phyloP scores from a whole-genome alignment of 768 basidiomycete species.

The Tulasnella sp. region DNA sequence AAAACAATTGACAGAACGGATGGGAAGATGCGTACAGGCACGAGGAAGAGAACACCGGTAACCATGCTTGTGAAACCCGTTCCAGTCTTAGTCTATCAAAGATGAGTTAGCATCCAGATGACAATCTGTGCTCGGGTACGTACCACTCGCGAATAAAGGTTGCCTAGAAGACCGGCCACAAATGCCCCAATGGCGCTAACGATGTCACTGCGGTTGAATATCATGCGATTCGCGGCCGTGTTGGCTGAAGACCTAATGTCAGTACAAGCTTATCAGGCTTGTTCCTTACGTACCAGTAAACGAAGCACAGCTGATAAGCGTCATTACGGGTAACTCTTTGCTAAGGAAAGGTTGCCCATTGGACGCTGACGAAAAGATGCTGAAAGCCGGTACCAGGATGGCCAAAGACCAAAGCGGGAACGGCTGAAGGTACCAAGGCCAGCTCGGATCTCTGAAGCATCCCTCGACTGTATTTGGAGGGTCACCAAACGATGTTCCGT shows the following conservation, averaged over 20 bases:
- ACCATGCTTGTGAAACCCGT: slow-evolving; percentile 89
- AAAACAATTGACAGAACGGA: background rate
- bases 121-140: slow-evolving; percentile 22
- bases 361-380: slow-evolving; percentile 55
- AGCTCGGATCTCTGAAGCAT: slow-evolving; percentile 54
- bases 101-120: background rate
- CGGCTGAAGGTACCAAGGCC: slow-evolving; percentile 70
- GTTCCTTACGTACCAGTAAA: slow-evolving; percentile 30
- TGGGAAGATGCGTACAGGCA: slow-evolving; percentile 46
- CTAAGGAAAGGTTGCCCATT: slow-evolving; percentile 69
- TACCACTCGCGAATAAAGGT: slow-evolving; percentile 70
- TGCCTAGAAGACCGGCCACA: slow-evolving; percentile 42
- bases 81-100: slow-evolving; percentile 27
- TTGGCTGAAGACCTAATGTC: slow-evolving; percentile 39
- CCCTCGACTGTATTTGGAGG: slow-evolving; percentile 36
- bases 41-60: slow-evolving; percentile 75
- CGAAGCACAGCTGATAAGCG: slow-evolving; percentile 66
- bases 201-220: slow-evolving; percentile 73
- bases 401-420: slow-evolving; percentile 72
- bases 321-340: slow-evolving; percentile 69
- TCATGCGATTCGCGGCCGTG: slow-evolving; percentile 72
- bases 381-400: slow-evolving; percentile 65
- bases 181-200: slow-evolving; percentile 81
- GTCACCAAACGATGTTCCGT: slow-evolving; percentile 34
- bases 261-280: no score